Percentiles rank a stretch among this genome's conserved stretches.
Evolutionary conservation across 106 monocot genomes (phyloP).

Genomic region (Allium cepa): DNA sequence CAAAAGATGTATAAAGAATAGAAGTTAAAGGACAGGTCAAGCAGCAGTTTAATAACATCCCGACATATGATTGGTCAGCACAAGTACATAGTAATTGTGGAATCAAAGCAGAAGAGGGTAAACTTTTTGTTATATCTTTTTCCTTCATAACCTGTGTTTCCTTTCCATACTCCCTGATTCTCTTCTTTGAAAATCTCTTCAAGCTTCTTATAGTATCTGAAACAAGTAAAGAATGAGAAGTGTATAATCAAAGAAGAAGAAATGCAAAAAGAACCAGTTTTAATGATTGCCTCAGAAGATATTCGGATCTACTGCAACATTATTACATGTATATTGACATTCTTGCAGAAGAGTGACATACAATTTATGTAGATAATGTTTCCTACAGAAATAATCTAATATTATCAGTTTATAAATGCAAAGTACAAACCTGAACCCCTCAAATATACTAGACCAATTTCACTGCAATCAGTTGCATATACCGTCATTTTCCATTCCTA

Average conservation of each 20-base stretch:
- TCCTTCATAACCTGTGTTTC: slow-evolving; percentile 76
- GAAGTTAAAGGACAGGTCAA: slow-evolving; percentile 70
- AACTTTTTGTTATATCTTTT: slow-evolving; percentile 57
- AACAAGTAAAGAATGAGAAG: slow-evolving; percentile 5
- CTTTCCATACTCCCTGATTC: slow-evolving; percentile 66
- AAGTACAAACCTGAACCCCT: slow-evolving; percentile 56
- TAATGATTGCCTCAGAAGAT: too few species aligned
- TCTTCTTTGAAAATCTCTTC: slow-evolving; percentile 79
- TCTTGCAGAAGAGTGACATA: too few species aligned
- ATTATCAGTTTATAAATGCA: slow-evolving; percentile 6
- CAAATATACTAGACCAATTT: slow-evolving; percentile 64
- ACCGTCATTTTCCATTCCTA: slow-evolving; percentile 83
- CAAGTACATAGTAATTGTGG: slow-evolving; percentile 73
- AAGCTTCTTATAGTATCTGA: slow-evolving; percentile 62
- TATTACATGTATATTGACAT: too few species aligned
- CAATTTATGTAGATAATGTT: too few species aligned
- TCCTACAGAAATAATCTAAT: background rate
- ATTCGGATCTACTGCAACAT: too few species aligned
- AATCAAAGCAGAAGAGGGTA: slow-evolving; percentile 40
- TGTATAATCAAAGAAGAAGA: background rate
- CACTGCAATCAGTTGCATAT: slow-evolving; percentile 80
- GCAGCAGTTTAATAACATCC: slow-evolving; percentile 59
- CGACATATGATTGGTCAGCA: slow-evolving; percentile 62
- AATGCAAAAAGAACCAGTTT: too few species aligned
- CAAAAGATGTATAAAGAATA: slow-evolving; percentile 56